Evolutionary conservation across 208 protist species (phyloP), one percentile per base, ranked within the genome.

Genomic region (Angomonas ambiguus): DNA sequence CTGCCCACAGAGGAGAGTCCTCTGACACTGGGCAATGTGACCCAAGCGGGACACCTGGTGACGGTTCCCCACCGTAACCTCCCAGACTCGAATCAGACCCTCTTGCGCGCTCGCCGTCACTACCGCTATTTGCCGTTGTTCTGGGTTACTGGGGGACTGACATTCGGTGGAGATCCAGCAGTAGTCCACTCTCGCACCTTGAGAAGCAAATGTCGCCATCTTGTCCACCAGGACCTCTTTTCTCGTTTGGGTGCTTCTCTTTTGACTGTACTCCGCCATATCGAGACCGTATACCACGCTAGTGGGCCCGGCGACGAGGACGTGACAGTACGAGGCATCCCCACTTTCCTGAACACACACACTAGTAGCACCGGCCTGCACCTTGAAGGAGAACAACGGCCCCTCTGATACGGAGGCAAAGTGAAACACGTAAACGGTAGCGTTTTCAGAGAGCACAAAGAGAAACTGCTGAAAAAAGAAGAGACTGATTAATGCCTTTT

Each of bases 1-100:
- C 69, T 92, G 85, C 0, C 88, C 88, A 70, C 85, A 92, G 33
- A 88, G 41, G 20, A 95, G 82, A 35, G 83, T 95, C 42, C 85
- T 79, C 6, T 80, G 78, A 70, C 88, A 92, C 13, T 83, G 84
- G 2, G 53, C 53, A 25, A 34, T 59, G 30, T 32, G 53, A 3
- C 30, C n/a, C 53, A 16, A n/a, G 27, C 2, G 53, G 27, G 25
- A 8, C 5, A 41, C 35, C 71, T 32, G 27, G 25, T 59, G 25
- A 59, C 53, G 24, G 24, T n/a, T 31, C 53, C 24, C 53, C 53
- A 42, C 70, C 1, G 59, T 32, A 32, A 91, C 71, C 48, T 94
- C 88, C 88, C 88, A 94, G 51, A 94, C 63, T 16, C 83, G 82
- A 27, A 92, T 71, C 24, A 84, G 75, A 2, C 85, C 85, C 28